Evolutionary conservation across 2,329 filamentous ascomycete species (phyloP), one percentile per base, ranked within the genome.

Genomic region (Aspergillus cejpii): DNA sequence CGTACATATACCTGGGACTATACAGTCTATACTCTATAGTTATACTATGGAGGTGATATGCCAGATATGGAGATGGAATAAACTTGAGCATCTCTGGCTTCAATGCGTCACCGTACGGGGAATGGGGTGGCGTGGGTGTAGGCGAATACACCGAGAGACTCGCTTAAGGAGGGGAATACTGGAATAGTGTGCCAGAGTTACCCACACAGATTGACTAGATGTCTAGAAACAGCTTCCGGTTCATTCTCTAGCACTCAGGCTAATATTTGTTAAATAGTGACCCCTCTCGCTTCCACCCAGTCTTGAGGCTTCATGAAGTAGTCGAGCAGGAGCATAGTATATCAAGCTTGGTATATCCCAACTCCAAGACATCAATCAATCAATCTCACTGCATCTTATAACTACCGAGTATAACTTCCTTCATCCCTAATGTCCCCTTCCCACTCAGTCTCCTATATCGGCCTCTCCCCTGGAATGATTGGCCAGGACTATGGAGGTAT

Each of bases 231-330:
- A 23, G 6, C n/a, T 49, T 54, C 61, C 59, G 60, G 57, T 52
- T 63, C 56, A 62, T 64, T 65, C 54, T 60, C 57, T 61, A 57
- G 60, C 57, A 60, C 60, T 52, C 58, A 62, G 41, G 43, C 60
- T 62, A 60, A 47, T 39, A n/a, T 33, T 45, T 38, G 47, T 55
- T 50, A 44, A 46, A 28, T 7, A 36, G 26, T 23, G 38, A 54
- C 59, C 61, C 54, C 55, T 63, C 52, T 62, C 61, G 62, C 61
- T 51, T 45, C 45, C 61, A 65, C 62, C 54, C 62, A 64, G 51
- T 56, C 34, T 41, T 52, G 43, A 36, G 17, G 31, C 31, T 34
- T 34, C 31, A 34, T n/a, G 11, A 38, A 39, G 44, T 39, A 41
- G 39, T 40, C n/a, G n/a, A 52, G 44, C 34, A 24, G 39, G 15